Percentiles rank a stretch among this genome's conserved stretches.
phyloP scores from a whole-genome alignment of 148 eudicot species.

The Selenicereus undatus region DNA sequence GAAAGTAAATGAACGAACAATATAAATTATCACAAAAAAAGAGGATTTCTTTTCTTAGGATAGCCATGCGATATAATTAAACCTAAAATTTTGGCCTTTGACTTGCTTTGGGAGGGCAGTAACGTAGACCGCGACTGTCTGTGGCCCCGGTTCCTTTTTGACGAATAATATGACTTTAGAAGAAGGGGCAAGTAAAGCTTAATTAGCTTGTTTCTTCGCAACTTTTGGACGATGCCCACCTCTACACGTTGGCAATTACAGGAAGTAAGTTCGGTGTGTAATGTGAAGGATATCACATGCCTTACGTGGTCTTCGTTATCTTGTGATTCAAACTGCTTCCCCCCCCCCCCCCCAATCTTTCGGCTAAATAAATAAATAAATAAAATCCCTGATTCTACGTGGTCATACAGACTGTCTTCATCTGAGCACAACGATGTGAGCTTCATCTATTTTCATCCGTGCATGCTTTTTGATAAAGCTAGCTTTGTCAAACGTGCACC shows the following conservation, averaged over 20 bases:
- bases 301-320: neutral
- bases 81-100: neutral
- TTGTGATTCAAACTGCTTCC: neutral
- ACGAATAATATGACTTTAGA: too few species aligned
- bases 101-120: neutral
- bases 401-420: neutral
- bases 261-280: neutral
- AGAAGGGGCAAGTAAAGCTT: neutral
- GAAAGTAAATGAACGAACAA: too few species aligned
- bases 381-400: too few species aligned
- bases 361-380: neutral
- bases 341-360: neutral
- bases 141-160: neutral
- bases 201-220: too few species aligned
- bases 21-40: too few species aligned
- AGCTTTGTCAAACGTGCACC: neutral
- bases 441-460: neutral
- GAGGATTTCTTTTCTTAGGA: too few species aligned
- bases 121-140: neutral
- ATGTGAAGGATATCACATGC: conserved; percentile 3
- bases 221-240: neutral
- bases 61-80: too few species aligned
- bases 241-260: neutral
- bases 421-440: neutral
- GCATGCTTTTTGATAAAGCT: neutral